These are phyloP conservation scores for Cyamopsis tetragonoloba DNA, from an alignment of 306 rosid species.

Conservation along the genomic window DNA sequence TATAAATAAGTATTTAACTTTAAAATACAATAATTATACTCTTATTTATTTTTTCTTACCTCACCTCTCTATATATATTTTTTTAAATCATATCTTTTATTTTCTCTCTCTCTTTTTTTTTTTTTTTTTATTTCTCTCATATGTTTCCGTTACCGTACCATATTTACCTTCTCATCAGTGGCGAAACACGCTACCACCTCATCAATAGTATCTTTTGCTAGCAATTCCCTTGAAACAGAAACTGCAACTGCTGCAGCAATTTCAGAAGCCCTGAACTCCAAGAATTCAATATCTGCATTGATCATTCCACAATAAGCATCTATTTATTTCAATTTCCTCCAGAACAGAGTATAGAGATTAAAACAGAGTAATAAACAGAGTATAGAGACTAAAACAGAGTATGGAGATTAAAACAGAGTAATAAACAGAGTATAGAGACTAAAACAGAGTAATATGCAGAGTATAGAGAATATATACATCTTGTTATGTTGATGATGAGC, in stretches of 20 bases:
- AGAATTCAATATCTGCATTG: conserved; percentile 76
- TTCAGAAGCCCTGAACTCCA: conserved; percentile 85
- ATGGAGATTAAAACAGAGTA: not conserved
- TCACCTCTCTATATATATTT: too few species aligned
- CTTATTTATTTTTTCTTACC: too few species aligned
- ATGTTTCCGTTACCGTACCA: too few species aligned
- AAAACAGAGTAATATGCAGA: not conserved
- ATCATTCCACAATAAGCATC: conserved; percentile 32
- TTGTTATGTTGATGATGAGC: conserved; percentile 42
- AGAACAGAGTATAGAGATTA: conserved; percentile 1
- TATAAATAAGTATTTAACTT: too few species aligned
- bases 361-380: not conserved
- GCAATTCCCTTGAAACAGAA: conserved; percentile 40
- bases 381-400: conserved; percentile 2
- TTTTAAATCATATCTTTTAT: too few species aligned
- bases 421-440: not conserved
- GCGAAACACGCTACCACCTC: conserved; percentile 42
- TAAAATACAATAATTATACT: too few species aligned
- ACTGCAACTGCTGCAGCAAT: conserved; percentile 80
- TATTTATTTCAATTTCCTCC: conserved; percentile 30
- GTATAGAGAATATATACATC: conserved; percentile 39
- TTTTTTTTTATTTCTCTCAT: too few species aligned
- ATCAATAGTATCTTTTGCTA: conserved; percentile 40
- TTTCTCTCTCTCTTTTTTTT: too few species aligned
- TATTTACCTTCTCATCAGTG: conserved; percentile 60